Evolutionary conservation across 1,284 basidiomycete species (phyloP).

Genomic region (Schizophyllum amplum): DNA sequence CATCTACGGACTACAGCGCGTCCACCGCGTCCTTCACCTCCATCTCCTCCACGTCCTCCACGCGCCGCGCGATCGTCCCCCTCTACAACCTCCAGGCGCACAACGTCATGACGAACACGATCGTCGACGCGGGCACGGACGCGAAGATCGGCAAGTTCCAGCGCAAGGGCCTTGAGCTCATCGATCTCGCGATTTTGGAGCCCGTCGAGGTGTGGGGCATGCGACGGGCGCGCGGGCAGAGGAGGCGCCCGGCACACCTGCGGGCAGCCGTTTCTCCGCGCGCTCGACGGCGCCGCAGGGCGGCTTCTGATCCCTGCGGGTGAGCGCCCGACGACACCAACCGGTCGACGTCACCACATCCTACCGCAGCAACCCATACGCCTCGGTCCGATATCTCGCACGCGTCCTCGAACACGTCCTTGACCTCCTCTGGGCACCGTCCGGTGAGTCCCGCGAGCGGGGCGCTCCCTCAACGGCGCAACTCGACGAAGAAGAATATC

Average conservation of each 20-base stretch:
- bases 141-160: constrained; percentile 89
- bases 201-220: constrained; percentile 66
- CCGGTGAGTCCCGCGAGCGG: constrained; percentile 17
- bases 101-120: constrained; percentile 86
- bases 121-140: constrained; percentile 91
- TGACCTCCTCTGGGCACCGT: constrained; percentile 15
- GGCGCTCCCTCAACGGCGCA: not conserved
- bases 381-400: constrained; percentile 11
- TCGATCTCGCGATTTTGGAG: constrained; percentile 71
- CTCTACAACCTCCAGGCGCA: constrained; percentile 92
- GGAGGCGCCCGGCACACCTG: not conserved
- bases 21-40: constrained; percentile 37
- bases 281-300: too few species aligned
- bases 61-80: constrained; percentile 77
- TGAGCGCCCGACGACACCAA: not conserved
- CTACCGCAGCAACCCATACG: constrained; percentile 4
- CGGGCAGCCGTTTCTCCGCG: constrained; percentile 5
- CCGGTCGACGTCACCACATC: constrained; percentile 11
- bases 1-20: constrained; percentile 18
- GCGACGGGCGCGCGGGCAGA: not conserved
- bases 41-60: constrained; percentile 35
- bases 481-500: constrained; percentile 44
- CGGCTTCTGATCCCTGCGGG: constrained; percentile 3
- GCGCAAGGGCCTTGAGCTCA: constrained; percentile 77
- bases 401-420: constrained; percentile 11